Conservation (phyloP, 2,329 filamentous ascomycete genomes). For the Cytospora paraplurivora region DNA sequence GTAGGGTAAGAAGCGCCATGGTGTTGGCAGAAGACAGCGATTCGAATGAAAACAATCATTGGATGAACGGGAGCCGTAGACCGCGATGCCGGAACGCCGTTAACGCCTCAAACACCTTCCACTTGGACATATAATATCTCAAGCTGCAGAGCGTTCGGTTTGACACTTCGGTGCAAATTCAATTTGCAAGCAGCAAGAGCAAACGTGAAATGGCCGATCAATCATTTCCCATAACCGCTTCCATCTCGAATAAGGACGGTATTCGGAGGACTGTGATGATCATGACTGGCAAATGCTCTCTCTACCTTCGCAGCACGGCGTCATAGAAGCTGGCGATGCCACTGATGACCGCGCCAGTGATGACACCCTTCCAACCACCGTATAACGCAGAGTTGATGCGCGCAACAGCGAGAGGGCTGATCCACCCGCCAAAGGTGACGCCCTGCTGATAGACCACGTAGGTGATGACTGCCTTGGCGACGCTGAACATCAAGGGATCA, state of each 20-base stretch:
- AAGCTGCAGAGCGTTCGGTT: background rate
- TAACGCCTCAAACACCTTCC: conserved; percentile 23
- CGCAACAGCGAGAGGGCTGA: conserved; percentile 63
- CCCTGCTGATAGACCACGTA: conserved; percentile 78
- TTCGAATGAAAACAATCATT: conserved; percentile 24
- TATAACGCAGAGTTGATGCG: conserved; percentile 68
- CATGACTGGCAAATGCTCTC: conserved; percentile 31
- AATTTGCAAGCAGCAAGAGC: conserved; percentile 3
- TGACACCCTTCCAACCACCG: conserved; percentile 69
- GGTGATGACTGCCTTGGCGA: conserved; percentile 79
- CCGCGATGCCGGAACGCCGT: conserved; percentile 28
- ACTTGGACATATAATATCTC: conserved; percentile 3
- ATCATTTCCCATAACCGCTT: background rate
- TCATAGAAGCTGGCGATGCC: conserved; percentile 74
- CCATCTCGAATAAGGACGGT: background rate
- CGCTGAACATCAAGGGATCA: conserved; percentile 88
- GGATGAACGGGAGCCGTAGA: conserved; percentile 18
- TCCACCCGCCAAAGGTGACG: conserved; percentile 62
- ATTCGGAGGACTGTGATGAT: background rate
- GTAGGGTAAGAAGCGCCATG: background rate
- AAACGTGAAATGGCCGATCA: background rate
- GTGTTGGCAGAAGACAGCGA: conserved; percentile 4
- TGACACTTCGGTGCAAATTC: background rate
- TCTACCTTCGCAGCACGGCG: conserved; percentile 70
- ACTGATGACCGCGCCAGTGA: conserved; percentile 70